Percentiles rank a stretch among this genome's conserved stretches.
phyloP scores from a whole-genome alignment of 23 red algal genomes.

The Gracilaria gracilis region DNA sequence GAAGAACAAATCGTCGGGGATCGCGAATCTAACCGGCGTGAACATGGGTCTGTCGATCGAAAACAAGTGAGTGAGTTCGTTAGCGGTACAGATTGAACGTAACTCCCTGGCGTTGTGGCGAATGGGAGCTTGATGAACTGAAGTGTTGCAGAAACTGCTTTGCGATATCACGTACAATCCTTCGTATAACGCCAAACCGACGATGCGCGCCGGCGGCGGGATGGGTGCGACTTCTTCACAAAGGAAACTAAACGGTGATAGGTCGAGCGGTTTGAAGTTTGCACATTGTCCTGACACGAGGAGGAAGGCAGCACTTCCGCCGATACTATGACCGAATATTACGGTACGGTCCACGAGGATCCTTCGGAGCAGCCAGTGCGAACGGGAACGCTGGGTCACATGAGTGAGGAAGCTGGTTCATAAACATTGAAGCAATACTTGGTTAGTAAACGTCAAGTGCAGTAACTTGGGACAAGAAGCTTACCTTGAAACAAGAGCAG shows the following conservation, averaged over 20 bases:
- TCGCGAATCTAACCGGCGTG: background rate
- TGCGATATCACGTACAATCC: background rate
- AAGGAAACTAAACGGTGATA: background rate
- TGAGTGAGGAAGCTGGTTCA: slow-evolving; percentile 1
- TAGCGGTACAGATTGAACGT: background rate
- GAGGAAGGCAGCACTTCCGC: background rate
- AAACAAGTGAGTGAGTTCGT: background rate
- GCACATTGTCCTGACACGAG: slow-evolving; percentile 9
- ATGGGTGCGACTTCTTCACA: background rate
- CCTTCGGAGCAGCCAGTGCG: background rate
- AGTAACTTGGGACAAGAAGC: background rate
- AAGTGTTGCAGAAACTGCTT: background rate
- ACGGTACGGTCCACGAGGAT: slow-evolving; percentile 27
- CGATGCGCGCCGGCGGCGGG: background rate
- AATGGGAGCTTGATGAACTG: background rate
- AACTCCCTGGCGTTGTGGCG: background rate
- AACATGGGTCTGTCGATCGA: too few species aligned
- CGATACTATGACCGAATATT: slow-evolving; percentile 12
- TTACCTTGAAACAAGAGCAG: slow-evolving; percentile 30
- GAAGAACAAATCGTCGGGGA: background rate
- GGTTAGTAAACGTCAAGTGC: background rate
- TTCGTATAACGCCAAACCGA: slow-evolving; percentile 8
- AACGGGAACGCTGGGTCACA: background rate
- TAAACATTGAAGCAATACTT: background rate
- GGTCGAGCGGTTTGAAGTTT: background rate